Base-by-base conservation (phyloP, 352 stramenopile species). In the Globisporangium canariense region DNA sequence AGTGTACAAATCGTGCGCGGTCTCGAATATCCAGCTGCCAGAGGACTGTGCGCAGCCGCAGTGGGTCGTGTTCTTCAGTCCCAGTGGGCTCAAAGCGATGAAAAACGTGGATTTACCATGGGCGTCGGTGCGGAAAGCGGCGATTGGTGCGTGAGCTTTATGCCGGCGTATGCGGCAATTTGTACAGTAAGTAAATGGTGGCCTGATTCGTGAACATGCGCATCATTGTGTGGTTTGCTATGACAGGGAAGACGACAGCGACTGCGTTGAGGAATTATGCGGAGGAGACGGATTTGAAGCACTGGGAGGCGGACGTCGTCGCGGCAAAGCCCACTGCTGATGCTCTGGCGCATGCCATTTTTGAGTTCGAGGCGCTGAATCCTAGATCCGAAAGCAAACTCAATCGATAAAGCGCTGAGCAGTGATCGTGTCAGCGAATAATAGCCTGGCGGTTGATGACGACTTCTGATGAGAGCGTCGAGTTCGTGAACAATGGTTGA, bases 61-160 rank as follows among this genome's bases (percentile, higher is more conserved):
- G 13, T 94, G 86, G 86, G 68, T 93, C 34, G 83, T 80, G 16
- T 93, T 89, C 70, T 94, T 94, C 62, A 94, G 86, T 62, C 86
- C 86, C 0, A 94, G 86, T 43, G 86, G 86, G 3, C 69, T 94
- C 5, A 83, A 86, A 40, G 83, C 76, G 10, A 73, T 81, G 3
- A 79, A 80, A 9, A 66, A 69, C 1, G 22, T 89, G 30, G 34
- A 53, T 34, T 41, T 86, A 14, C 68, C 73, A 32, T 93, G 83
- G 86, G 47, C 66, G n/a, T 66, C 51, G 6, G 79, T 94, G 51
- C 79, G 77, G 43, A 94, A 94, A 58, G 86, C 79, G 32, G 79
- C 86, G 0, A 92, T 94, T 46, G 86, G 85, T 91, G 34, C 43
- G 7, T 52, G 45, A 60, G 41, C 2, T 32, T 22, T 20, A 3